phyloP scores from a whole-genome alignment of 176 grass and related monocot species.

The Eleusine coracana region DNA sequence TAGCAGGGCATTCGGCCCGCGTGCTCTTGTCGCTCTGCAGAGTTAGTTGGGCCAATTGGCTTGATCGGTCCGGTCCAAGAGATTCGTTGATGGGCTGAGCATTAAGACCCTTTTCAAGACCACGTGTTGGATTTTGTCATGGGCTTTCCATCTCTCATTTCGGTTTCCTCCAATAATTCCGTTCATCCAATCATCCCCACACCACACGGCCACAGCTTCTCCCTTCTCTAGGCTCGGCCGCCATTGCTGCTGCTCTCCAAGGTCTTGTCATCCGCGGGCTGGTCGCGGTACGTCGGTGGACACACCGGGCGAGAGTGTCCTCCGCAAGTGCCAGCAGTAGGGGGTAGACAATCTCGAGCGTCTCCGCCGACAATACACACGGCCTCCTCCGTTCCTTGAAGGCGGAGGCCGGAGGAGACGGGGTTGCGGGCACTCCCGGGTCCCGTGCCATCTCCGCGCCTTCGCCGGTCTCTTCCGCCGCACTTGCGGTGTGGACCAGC shows the following conservation, averaged over 20 bases:
- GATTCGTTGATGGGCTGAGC: not conserved
- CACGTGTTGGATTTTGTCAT: not conserved
- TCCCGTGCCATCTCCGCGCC: not conserved
- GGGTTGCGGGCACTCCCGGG: not conserved
- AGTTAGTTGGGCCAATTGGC: not conserved
- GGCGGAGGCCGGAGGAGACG: not conserved
- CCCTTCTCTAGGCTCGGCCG: not conserved
- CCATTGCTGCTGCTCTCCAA: constrained; percentile 35
- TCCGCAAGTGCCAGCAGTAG: not conserved
- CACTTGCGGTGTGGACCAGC: not conserved
- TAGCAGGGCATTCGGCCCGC: too few species aligned
- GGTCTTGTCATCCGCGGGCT: not conserved
- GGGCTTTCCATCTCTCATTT: not conserved
- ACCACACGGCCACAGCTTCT: not conserved
- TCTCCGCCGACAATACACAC: not conserved
- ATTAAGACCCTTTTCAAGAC: not conserved
- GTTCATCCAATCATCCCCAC: not conserved
- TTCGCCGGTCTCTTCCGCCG: not conserved
- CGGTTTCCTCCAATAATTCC: not conserved
- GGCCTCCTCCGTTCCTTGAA: not conserved
- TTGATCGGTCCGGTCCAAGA: not conserved
- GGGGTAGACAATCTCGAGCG: not conserved
- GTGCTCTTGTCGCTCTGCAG: not conserved
- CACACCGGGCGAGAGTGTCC: not conserved
- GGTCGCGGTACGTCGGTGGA: not conserved